Conservation (phyloP, 257 asterid genomes). For the Verbena officinalis region DNA sequence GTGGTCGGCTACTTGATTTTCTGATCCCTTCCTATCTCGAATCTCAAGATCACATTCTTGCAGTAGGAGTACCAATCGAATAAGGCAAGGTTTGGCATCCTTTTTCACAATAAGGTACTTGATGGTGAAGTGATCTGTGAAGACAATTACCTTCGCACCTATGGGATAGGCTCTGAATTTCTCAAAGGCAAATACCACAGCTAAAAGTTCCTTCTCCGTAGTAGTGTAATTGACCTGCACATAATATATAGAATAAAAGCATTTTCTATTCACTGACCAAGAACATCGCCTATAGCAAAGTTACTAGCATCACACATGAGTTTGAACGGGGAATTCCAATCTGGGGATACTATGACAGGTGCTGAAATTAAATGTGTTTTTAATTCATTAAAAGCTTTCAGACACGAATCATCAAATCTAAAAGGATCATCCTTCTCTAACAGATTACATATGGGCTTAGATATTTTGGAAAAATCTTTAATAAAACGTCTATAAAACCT, state of each 20-base stretch:
- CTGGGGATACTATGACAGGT: not conserved
- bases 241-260: not conserved
- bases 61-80: not conserved
- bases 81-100: not conserved
- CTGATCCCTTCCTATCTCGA: not conserved
- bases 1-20: not conserved
- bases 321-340: not conserved
- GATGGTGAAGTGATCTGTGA: not conserved
- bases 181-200: not conserved
- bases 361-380: no score
- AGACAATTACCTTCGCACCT: not conserved
- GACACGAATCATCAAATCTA: no score
- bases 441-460: no score
- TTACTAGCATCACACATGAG: constrained; percentile 1
- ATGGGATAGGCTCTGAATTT: not conserved
- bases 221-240: not conserved
- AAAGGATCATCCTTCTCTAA: no score
- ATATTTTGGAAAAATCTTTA: no score
- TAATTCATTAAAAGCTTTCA: no score
- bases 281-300: not conserved
- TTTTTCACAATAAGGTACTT: not conserved
- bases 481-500: no score
- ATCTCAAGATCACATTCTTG: constrained; percentile 1
- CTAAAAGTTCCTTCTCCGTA: not conserved
- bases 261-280: not conserved